Base-by-base conservation (phyloP, 2,329 filamentous ascomycete genomes). In the Fusarium begoniae region DNA sequence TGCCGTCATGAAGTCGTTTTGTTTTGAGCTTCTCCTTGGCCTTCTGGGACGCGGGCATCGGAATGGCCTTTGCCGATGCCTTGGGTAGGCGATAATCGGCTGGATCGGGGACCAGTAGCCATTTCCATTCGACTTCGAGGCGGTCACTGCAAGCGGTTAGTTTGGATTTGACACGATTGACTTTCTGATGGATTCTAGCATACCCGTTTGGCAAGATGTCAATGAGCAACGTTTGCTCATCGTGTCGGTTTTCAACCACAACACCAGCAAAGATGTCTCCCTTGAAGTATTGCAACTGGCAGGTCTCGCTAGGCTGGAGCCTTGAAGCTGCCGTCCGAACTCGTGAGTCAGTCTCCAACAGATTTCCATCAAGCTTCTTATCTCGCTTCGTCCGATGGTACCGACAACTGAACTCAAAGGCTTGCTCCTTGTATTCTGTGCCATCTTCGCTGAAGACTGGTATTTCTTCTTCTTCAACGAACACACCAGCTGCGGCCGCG, bases 361-460 rank as follows among this genome's bases (percentile, higher is more conserved):
- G 84, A 62, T 93, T 90, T 41, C 89, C 88, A 61, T 94, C 90
- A 57, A 91, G 82, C 74, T 93, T 93, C 83, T 92, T 94, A 71
- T 94, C 91, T 78, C 96, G 91, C 85, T 96, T 97, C 20, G 93
- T 91, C 56, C 96, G 90, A 82, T 99, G 96, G 83, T 97, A 98
- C 69, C 95, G 94, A 84, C 96, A 99, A 77, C 93, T 94, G 81
- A 98, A 95, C 79, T 98, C 94, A 77, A 97, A 96, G 2, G 93
- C 95, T 78, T 95, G 93, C 77, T 97, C 93, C 75, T 94, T 96
- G 82, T 98, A 98, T 81, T 98, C 95, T 3, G 91, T 94, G 12
- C 95, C 95, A 79, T 98, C 95, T 77, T 97, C 94, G 58, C 92
- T 94, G 81, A 95, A 96, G 5, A 97, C 93, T 0, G 94, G 93